Percentiles rank a stretch among this genome's conserved stretches.
phyloP scores from a whole-genome alignment of 148 eudicot genomes.

The Vaccinium macrocarpon region DNA sequence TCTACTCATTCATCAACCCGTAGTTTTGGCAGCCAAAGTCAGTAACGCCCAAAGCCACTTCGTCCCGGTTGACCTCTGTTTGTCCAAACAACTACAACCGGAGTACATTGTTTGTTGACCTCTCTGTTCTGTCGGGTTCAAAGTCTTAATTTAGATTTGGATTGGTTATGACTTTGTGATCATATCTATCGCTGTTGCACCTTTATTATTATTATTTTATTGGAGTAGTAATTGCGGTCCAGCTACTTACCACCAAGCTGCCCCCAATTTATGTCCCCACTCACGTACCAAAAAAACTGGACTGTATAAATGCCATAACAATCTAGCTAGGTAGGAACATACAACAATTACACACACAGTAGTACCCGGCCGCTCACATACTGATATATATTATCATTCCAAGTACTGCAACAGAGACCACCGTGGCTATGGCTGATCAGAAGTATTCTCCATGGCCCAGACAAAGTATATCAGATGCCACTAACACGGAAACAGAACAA shows the following conservation, averaged over 20 bases:
- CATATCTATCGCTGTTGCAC: too few relatives aligned
- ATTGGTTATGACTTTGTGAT: too few relatives aligned
- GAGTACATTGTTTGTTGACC: not conserved
- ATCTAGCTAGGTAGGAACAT: not conserved
- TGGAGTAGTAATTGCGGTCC: not conserved
- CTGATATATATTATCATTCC: not conserved
- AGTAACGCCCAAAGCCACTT: not conserved
- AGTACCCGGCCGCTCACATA: not conserved
- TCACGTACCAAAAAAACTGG: not conserved
- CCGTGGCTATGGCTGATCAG: constrained; percentile 14
- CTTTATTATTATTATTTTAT: too few relatives aligned
- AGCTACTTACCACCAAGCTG: constrained; percentile 11
- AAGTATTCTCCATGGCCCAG: constrained; percentile 1
- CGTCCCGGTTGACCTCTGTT: not conserved
- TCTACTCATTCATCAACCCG: too few relatives aligned
- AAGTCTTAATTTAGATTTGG: not conserved
- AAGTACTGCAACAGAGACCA: not conserved
- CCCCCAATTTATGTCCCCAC: constrained; percentile 15
- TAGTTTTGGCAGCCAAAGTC: not conserved
- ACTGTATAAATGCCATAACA: not conserved
- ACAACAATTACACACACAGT: not conserved
- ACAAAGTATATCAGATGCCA: not conserved
- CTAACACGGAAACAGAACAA: not conserved
- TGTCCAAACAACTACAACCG: not conserved
- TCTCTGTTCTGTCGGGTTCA: not conserved